Evolutionary conservation across 2,329 filamentous ascomycete species (phyloP), one percentile per base, ranked within the genome.

Genomic region (Endoconidiophora polonica): DNA sequence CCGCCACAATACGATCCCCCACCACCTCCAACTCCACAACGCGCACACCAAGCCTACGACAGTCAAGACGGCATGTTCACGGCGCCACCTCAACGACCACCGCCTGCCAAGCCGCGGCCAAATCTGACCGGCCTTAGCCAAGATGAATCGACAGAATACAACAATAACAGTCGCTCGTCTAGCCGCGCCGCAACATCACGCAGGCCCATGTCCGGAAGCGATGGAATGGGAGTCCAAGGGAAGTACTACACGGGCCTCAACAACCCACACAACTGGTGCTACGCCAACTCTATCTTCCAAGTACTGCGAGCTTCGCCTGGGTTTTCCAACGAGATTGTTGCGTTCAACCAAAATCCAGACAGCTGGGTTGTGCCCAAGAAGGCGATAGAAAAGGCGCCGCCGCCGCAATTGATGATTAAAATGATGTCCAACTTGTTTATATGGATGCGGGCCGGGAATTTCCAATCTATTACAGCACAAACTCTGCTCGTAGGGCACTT

Each of bases 211-310:
- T 44, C 42, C 3, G 42, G 44, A 62, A 12, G 29, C 9, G 29
- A 33, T 33, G 29, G 29, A 12, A 33, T 33, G 29, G 29, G 29
- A 33, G 9, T 12, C 12, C 29, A 33, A 36, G 61, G 61, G n/a
- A 58, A 70, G 57, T 53, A 57, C 38, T 61, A 61, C 38, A 66
- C 85, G 9, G 88, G 90, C 0, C 71, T 95, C 10, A 68, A 78
- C 52, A 95, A 95, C 57, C 84, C 86, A 39, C 77, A 79, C 1
- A 81, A 83, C 44, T 88, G 83, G 56, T 95, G 90, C 62, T 95
- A 94, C 60, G 87, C 91, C 70, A 95, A 94, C 63, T 81, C 86
- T n/a, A 81, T 81, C 0, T 69, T 96, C 23, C 90, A 96, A 63
- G 83, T 83, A 54, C 67, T 95, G 16, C 83, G 84, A 52, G 81